Evolutionary conservation across 2,329 filamentous ascomycete genomes (phyloP), one percentile per base, ranked within the genome.

Genomic region (Fusarium napiforme): DNA sequence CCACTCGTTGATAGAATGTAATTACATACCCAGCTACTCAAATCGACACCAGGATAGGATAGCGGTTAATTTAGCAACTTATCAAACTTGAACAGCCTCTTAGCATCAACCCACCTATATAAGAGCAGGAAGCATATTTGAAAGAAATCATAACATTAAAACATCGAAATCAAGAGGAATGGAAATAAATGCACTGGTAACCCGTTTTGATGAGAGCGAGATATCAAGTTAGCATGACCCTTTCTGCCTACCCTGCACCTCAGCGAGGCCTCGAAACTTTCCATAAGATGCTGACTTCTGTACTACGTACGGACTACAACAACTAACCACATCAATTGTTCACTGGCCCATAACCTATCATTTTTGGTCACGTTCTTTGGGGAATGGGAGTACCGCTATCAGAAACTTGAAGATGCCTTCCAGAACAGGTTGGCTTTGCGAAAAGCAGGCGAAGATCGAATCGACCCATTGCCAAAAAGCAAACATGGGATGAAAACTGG

Each of bases 401-500:
- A 14, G 5, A 16, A 30, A 28, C 18, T 19, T 32, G 21, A 62
- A 23, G 7, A 34, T 26, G 9, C 32, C 21, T 15, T 19, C 49
- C 4, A n/a, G 14, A 58, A 36, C 14, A 21, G 34, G 42, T 21
- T 32, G 36, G 18, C 40, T 47, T 42, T 46, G 43, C 40, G 46
- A 30, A 15, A 46, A 43, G 42, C 36, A 53, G 15, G n/a, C 14
- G 12, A 50, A 34, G 14, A 36, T 49, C 19, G 1, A 15, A 42
- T 42, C 9, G 30, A 34, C 36, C 12, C 36, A 49, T 15, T n/a
- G 21, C 21, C 6, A 34, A 55, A 50, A 56, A 62, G 56, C 42
- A 65, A 65, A 43, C 18, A 46, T 32, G 36, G 12, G 36, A 28
- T 7, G 40, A 52, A 32, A 52, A n/a, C 30, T 26, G 19, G 23